Evolutionary conservation across 768 basidiomycete genomes (phyloP), one percentile per base, ranked within the genome.

Genomic region (Mrakia blollopis): DNA sequence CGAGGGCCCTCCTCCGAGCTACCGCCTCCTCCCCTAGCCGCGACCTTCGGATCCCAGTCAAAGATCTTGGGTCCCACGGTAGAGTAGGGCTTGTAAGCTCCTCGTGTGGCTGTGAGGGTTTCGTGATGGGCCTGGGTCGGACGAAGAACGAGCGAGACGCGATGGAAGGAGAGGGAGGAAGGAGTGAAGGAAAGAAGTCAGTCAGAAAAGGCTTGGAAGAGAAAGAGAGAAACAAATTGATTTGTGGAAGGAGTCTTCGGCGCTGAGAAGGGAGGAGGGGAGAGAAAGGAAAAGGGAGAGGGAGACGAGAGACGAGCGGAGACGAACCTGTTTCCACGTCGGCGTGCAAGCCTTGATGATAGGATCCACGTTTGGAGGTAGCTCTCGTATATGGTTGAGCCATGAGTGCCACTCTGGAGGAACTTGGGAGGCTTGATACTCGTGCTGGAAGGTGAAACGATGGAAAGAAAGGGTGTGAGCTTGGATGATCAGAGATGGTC

Each of bases 401-500:
- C 95, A 98, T 7, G 94, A 89, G 85, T 97, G 96, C 96, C 96
- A 98, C 84, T 96, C 94, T 0, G 95, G 88, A 23, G 94, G 92
- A 50, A 97, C 90, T 86, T 99, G 96, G 0, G 92, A 88, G n/a
- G 69, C 69, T 35, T 68, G 63, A 13, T 39, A 54, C 13, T 65
- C 25, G 18, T 67, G 23, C 69, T 30, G 25, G 23, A 3, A 25
- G 32, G n/a, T 9, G 41, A 25, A 9, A 28, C 73, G 61, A 77
- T 70, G 3, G 47, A 50, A 13, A 7, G 61, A 60, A 18, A 1
- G n/a, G 35, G 57, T 14, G 50, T 57, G 8, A 32, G 74, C 8
- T 9, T 30, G 18, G 47, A 50, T 2, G 1, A 35, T 39, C 8
- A 37, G 63, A n/a, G 30, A 65, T 30, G 32, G 28, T 50, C 47